These are phyloP conservation scores for Fusarium pilosicola DNA, from an alignment of 2,329 filamentous ascomycete species.

Conservation along the genomic window DNA sequence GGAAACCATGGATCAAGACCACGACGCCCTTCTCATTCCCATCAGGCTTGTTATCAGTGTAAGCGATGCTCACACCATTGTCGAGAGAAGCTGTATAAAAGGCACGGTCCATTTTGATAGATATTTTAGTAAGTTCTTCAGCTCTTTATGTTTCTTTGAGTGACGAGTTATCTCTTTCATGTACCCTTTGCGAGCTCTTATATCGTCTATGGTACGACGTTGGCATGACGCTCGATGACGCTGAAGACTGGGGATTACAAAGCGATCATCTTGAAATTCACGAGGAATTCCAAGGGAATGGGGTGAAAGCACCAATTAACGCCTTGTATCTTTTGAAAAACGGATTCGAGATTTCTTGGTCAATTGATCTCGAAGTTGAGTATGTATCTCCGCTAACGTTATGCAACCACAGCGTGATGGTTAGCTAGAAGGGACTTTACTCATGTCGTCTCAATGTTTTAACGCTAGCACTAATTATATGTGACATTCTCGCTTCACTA, in stretches of 20 bases:
- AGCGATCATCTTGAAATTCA: neutral
- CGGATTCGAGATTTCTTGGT: neutral
- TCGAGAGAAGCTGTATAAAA: slow-evolving; percentile 7
- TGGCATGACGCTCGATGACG: slow-evolving; percentile 22
- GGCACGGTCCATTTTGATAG: neutral
- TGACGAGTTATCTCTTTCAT: neutral
- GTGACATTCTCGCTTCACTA: rapidly evolving
- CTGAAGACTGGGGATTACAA: slow-evolving; percentile 19
- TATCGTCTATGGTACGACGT: neutral
- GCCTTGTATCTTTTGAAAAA: neutral
- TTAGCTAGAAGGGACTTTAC: rapidly evolving
- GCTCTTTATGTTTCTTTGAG: neutral
- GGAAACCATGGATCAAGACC: slow-evolving; percentile 18
- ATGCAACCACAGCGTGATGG: rapidly evolving
- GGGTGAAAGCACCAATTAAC: neutral
- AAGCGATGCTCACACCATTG: slow-evolving; percentile 8
- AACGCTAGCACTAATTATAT: rapidly evolving
- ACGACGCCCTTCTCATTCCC: neutral
- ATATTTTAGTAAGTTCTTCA: neutral
- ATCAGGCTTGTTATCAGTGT: slow-evolving; percentile 7
- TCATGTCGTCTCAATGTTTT: neutral
- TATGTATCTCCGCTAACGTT: rapidly evolving
- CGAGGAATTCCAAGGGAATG: neutral
- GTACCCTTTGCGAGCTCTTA: neutral
- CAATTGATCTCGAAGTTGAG: too few species aligned